Evolutionary conservation across 2,329 filamentous ascomycete species (phyloP).

Genomic region (Zymoseptoria crescenta): DNA sequence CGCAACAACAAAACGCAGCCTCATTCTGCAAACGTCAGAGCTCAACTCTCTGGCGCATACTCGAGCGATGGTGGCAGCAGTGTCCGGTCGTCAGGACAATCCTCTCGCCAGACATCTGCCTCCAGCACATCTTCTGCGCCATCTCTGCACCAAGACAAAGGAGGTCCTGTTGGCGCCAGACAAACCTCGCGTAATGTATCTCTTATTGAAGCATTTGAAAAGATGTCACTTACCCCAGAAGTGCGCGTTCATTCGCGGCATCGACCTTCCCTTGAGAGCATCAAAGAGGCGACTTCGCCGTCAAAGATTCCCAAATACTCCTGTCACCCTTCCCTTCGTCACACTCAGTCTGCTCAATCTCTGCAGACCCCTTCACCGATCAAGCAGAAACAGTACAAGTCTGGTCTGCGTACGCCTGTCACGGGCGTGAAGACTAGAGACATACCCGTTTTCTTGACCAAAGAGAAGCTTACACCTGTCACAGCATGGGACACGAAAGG

Average conservation of each 20-base stretch:
- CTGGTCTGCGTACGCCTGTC: slow-evolving; percentile 22
- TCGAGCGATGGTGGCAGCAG: slow-evolving; percentile 15
- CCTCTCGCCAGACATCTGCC: slow-evolving; percentile 19
- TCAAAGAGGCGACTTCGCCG: slow-evolving; percentile 26
- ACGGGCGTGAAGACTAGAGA: slow-evolving; percentile 23
- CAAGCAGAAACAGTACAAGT: slow-evolving; percentile 21
- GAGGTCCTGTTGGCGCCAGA: slow-evolving; percentile 19
- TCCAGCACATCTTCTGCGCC: slow-evolving; percentile 13
- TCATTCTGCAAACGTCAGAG: slow-evolving; percentile 17
- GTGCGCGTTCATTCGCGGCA: slow-evolving; percentile 16
- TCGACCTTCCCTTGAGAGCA: slow-evolving; percentile 25
- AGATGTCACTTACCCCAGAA: slow-evolving; percentile 21
- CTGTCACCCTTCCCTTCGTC: slow-evolving; percentile 23
- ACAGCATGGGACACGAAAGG: slow-evolving; percentile 70
- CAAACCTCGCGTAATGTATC: slow-evolving; percentile 25
- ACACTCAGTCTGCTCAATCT: slow-evolving; percentile 23
- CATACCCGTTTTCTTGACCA: slow-evolving; percentile 66
- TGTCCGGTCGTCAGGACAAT: slow-evolving; percentile 11
- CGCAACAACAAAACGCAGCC: slow-evolving; percentile 14
- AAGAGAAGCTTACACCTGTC: slow-evolving; percentile 39
- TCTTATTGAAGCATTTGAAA: slow-evolving; percentile 23
- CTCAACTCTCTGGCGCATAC: slow-evolving; percentile 24
- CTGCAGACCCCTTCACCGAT: slow-evolving; percentile 24
- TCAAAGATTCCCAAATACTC: slow-evolving; percentile 30
- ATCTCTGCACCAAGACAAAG: slow-evolving; percentile 12